Evolutionary conservation across 768 basidiomycete genomes (phyloP).

Genomic region (Hemileccinum rubropunctum): DNA sequence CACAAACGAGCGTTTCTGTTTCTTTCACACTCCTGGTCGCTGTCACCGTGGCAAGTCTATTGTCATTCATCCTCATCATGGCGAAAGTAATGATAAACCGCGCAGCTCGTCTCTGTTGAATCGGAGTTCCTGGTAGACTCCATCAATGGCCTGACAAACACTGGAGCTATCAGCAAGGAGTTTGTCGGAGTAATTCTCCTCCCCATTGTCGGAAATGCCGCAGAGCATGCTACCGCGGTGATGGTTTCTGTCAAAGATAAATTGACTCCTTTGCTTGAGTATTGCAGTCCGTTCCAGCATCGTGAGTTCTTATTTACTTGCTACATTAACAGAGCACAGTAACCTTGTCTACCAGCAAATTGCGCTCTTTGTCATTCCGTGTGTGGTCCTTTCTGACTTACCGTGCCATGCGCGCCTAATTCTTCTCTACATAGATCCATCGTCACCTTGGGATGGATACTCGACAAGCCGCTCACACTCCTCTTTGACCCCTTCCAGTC

Average conservation of each 20-base stretch:
- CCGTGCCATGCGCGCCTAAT: conserved; percentile 4
- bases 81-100: not conserved
- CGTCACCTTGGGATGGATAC: conserved; percentile 76
- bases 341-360: conserved; percentile 53
- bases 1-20: conserved; percentile 53
- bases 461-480: conserved; percentile 74
- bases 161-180: conserved; percentile 61
- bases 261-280: conserved; percentile 78
- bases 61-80: not conserved
- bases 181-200: conserved; percentile 88
- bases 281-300: conserved; percentile 89
- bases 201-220: conserved; percentile 90
- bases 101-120: conserved; percentile 51
- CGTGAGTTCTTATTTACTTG: conserved; percentile 39
- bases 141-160: conserved; percentile 66
- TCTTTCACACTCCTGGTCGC: conserved; percentile 49
- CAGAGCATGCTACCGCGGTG: conserved; percentile 90
- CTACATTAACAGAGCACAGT: not conserved
- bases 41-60: conserved; percentile 59
- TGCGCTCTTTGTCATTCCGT: conserved; percentile 66
- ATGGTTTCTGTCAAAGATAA: conserved; percentile 89
- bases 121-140: conserved; percentile 75
- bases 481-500: conserved; percentile 90
- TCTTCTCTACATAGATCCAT: conserved; percentile 50
- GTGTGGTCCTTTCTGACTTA: conserved; percentile 16